Evolutionary conservation across 1,284 basidiomycete species (phyloP).

Genomic region (Golubevia sp.): DNA sequence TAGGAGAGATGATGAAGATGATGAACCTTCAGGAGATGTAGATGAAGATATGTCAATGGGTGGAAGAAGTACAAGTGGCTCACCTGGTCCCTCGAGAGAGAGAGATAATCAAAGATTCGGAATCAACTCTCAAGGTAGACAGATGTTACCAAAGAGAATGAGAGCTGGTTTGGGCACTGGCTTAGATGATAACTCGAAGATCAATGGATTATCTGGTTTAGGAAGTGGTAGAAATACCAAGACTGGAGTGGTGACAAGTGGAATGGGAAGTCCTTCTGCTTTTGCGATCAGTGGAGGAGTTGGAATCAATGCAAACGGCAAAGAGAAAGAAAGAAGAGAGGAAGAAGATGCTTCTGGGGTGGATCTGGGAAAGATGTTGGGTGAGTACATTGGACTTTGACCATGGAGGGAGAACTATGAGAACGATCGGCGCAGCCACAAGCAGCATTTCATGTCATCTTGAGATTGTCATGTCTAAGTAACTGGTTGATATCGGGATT

Average conservation of each 20-base stretch:
- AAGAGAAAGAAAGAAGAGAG: too few species aligned
- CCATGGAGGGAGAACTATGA: neutral
- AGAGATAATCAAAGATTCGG: neutral
- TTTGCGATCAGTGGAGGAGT: too few species aligned
- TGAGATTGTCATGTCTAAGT: neutral
- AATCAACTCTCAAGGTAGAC: constrained; percentile 1
- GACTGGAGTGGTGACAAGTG: too few species aligned
- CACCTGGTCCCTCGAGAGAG: neutral
- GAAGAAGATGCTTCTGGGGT: constrained; percentile 1
- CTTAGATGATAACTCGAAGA: constrained; percentile 20
- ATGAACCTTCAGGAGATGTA: constrained; percentile 34
- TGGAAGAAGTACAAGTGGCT: neutral
- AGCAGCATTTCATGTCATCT: neutral
- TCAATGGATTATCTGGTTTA: constrained; percentile 4
- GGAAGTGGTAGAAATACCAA: too few species aligned
- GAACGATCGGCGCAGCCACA: too few species aligned
- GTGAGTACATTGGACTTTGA: constrained; percentile 6
- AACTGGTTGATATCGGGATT: neutral
- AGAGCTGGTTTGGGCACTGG: constrained; percentile 33
- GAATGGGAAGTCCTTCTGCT: too few species aligned
- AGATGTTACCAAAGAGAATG: constrained; percentile 31
- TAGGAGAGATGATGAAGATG: constrained; percentile 22
- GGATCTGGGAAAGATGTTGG: constrained; percentile 41
- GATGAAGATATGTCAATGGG: neutral
- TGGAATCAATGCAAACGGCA: too few species aligned